These are phyloP conservation scores for Clavariopsis aquatica DNA, from an alignment of 495 filamentous ascomycete genomes.

Conservation along the genomic window DNA sequence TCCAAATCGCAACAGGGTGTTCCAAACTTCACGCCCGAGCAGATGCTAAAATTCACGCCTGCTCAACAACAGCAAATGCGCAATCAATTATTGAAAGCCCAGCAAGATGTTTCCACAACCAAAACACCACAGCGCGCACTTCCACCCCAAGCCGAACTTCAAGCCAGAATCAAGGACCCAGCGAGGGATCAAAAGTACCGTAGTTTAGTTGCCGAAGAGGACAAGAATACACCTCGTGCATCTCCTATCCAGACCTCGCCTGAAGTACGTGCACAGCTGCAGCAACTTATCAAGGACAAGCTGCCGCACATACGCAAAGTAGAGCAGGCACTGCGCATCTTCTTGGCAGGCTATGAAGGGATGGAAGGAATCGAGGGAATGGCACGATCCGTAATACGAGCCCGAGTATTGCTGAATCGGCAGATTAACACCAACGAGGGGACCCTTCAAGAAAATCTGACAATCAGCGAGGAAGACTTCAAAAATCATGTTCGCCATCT, in stretches of 20 bases:
- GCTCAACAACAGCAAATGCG: conserved; percentile 47
- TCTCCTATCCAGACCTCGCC: conserved; percentile 19
- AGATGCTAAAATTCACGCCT: conserved; percentile 55
- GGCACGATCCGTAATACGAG: conserved; percentile 4
- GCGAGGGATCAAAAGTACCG: conserved; percentile 15
- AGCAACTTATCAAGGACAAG: conserved; percentile 14
- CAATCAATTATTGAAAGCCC: conserved; percentile 34
- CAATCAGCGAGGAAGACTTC: conserved; percentile 22
- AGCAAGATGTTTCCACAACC: conserved; percentile 37
- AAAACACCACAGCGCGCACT: conserved; percentile 15
- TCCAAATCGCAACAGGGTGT: conserved; percentile 44
- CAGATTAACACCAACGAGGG: conserved; percentile 24
- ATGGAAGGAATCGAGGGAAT: conserved; percentile 10
- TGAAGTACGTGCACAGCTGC: conserved; percentile 22
- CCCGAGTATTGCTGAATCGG: conserved; percentile 4
- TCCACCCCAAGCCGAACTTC: conserved; percentile 14
- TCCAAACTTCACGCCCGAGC: conserved; percentile 49
- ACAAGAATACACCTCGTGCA: conserved; percentile 4
- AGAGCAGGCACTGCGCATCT: conserved; percentile 21
- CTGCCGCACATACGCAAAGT: conserved; percentile 18
- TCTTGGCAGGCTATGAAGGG: conserved; percentile 18
- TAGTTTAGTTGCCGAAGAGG: conserved; percentile 22
- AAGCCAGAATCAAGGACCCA: conserved; percentile 10
- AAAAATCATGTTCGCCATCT: conserved; percentile 9
- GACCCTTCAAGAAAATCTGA: conserved; percentile 21